phyloP scores from a whole-genome alignment of 495 filamentous ascomycete genomes.

The Xylaria acuta region DNA sequence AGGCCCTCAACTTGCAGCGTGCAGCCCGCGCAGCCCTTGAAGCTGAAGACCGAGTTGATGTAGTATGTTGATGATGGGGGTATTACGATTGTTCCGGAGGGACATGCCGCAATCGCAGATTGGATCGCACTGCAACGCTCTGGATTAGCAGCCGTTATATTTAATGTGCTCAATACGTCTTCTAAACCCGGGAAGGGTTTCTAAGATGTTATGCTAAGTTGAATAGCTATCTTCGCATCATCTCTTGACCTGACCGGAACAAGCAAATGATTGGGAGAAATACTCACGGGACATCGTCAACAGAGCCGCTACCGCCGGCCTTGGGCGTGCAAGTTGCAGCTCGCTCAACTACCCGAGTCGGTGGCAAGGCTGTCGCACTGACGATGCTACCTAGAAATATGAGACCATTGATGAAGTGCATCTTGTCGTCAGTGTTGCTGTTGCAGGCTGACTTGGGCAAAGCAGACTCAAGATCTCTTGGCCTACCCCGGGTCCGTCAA shows the following conservation, averaged over 20 bases:
- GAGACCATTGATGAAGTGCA: constrained; percentile 2
- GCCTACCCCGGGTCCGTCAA: neutral
- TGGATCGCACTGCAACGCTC: constrained; percentile 36
- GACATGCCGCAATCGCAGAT: constrained; percentile 46
- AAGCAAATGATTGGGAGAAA: neutral
- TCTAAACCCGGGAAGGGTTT: neutral
- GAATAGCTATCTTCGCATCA: neutral
- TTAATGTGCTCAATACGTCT: neutral
- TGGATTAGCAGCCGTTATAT: neutral
- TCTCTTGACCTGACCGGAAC: neutral
- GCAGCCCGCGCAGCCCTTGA: constrained; percentile 46
- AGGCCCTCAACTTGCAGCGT: constrained; percentile 53
- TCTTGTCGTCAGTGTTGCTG: neutral
- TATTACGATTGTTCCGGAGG: constrained; percentile 52
- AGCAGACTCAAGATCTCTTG: neutral
- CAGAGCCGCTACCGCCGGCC: constrained; percentile 35
- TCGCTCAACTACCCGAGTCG: constrained; percentile 27
- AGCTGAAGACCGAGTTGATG: constrained; percentile 43
- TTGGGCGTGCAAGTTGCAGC: constrained; percentile 46
- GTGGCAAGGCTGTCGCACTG: constrained; percentile 7
- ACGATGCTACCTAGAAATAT: constrained; percentile 11
- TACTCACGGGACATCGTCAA: constrained; percentile 45
- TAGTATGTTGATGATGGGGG: constrained; percentile 50
- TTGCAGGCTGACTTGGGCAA: neutral
- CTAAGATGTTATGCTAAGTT: neutral